phyloP scores from a whole-genome alignment of 73 alveolate species.

The Paraurostyla sp. region DNA sequence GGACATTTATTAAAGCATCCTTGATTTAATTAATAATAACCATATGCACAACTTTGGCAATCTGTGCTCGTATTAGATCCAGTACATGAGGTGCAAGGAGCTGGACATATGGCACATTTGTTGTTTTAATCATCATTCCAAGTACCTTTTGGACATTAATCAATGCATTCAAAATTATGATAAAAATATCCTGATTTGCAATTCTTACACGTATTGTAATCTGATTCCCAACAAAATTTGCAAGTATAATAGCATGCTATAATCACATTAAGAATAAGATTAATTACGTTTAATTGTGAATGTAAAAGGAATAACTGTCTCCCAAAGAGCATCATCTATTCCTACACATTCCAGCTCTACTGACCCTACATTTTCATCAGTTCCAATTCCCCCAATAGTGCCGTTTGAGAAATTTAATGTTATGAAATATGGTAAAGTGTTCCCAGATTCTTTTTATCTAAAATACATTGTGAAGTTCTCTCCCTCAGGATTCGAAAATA shows the following conservation, averaged over 20 bases:
- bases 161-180: neutral
- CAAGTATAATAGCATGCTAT: conserved; percentile 41
- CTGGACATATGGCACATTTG: neutral
- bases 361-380: conserved; percentile 1
- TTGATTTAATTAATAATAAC: neutral
- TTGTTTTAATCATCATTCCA: neutral
- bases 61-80: neutral
- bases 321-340: conserved; percentile 46
- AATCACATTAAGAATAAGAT: neutral
- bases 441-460: neutral
- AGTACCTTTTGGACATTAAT: neutral
- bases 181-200: conserved; percentile 1
- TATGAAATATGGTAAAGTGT: neutral
- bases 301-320: neutral
- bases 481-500: neutral
- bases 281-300: conserved; percentile 24
- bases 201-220: neutral
- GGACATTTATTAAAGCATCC: conserved; percentile 46
- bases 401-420: conserved; percentile 9
- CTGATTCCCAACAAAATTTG: conserved; percentile 24
- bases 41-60: neutral
- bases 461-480: neutral
- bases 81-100: neutral
- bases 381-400: conserved; percentile 19
- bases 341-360: conserved; percentile 37